Evolutionary conservation across 2,329 filamentous ascomycete genomes (phyloP).

Genomic region (Ophiocordyceps camponoti-floridani): DNA sequence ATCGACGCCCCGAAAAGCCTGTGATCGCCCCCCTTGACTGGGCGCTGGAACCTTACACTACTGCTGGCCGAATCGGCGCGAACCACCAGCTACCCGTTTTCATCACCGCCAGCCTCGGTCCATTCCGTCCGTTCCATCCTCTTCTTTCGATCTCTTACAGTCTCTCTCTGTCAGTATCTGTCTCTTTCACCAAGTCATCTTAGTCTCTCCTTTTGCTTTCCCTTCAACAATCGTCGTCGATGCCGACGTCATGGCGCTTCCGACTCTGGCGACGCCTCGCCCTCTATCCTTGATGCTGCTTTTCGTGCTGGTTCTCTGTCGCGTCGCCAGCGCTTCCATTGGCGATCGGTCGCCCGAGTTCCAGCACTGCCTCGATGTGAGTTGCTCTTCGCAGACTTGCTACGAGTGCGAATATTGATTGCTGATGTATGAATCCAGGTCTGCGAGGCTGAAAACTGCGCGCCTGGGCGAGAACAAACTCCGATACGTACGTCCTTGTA

Average conservation of each 20-base stretch:
- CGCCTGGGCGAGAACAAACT: slow-evolving; percentile 35
- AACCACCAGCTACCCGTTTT: not conserved
- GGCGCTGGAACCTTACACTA: too few species aligned
- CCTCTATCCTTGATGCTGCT: slow-evolving; percentile 14
- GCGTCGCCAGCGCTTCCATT: slow-evolving; percentile 46
- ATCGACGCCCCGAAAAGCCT: too few species aligned
- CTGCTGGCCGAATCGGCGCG: too few species aligned
- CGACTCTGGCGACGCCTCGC: slow-evolving; percentile 15
- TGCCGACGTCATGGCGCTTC: slow-evolving; percentile 13
- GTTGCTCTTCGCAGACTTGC: not conserved
- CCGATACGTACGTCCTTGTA: slow-evolving; percentile 45
- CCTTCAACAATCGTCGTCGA: slow-evolving; percentile 8
- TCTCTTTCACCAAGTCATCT: too few species aligned
- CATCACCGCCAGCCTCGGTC: not conserved
- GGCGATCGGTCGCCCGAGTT: slow-evolving; percentile 84
- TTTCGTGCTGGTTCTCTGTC: slow-evolving; percentile 20
- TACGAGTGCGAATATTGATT: not conserved
- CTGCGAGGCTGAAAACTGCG: slow-evolving; percentile 68
- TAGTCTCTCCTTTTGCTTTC: not conserved
- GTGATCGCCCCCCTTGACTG: too few species aligned
- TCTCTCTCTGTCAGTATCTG: too few species aligned
- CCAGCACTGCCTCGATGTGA: slow-evolving; percentile 64
- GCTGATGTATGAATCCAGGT: slow-evolving; percentile 33
- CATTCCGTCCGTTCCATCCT: not conserved
- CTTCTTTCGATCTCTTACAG: not conserved